phyloP scores from a whole-genome alignment of 2,329 filamentous ascomycete genomes.

The Cladosporium sp. region DNA sequence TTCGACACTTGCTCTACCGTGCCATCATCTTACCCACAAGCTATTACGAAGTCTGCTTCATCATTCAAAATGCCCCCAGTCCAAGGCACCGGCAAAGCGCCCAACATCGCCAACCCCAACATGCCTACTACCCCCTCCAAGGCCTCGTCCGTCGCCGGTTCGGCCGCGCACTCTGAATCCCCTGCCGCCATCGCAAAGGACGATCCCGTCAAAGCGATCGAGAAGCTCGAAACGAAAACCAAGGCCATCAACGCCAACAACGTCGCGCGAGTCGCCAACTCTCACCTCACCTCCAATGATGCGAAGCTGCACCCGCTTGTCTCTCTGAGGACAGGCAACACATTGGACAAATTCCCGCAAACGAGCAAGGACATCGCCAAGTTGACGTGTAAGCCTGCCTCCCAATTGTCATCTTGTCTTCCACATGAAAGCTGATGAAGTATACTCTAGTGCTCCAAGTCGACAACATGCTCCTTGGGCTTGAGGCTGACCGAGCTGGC shows the following conservation, averaged over 20 bases:
- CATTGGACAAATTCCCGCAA: slow-evolving; percentile 37
- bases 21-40: neutral
- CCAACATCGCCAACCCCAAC: slow-evolving; percentile 23
- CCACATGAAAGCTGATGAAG: neutral
- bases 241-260: slow-evolving; percentile 38
- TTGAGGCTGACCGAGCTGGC: slow-evolving; percentile 36
- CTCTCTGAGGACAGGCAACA: slow-evolving; percentile 35
- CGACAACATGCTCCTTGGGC: slow-evolving; percentile 34
- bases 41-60: too few species aligned
- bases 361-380: slow-evolving; percentile 36
- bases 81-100: slow-evolving; percentile 18
- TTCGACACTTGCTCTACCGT: neutral
- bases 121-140: slow-evolving; percentile 24
- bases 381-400: slow-evolving; percentile 30
- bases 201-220: slow-evolving; percentile 31
- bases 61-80: slow-evolving; percentile 13
- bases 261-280: slow-evolving; percentile 38
- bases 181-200: slow-evolving; percentile 27
- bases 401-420: neutral
- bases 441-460: slow-evolving; percentile 30
- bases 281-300: slow-evolving; percentile 33
- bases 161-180: slow-evolving; percentile 20
- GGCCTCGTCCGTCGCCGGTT: slow-evolving; percentile 22
- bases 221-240: slow-evolving; percentile 34
- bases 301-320: slow-evolving; percentile 36